Percentiles rank a stretch among this genome's conserved stretches.
Conservation (phyloP, 148 eudicot genomes). For the Heliamphora exappendiculata region DNA sequence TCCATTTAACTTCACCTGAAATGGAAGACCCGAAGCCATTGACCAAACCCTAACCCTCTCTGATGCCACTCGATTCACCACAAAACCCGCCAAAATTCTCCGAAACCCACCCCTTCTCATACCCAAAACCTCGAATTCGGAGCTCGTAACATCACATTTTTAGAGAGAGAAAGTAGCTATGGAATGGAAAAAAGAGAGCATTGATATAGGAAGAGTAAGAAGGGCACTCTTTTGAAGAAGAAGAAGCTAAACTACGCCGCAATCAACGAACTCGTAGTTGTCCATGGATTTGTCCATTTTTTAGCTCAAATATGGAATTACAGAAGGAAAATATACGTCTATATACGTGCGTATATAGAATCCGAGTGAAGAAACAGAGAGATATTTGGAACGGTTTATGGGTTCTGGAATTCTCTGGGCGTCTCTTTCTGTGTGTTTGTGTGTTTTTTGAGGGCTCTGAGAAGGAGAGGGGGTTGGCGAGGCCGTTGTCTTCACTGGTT, state of each 20-base stretch:
- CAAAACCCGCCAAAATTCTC: conserved; percentile 1
- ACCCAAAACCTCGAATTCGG: conserved; percentile 5
- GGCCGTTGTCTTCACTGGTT: background rate
- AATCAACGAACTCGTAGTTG: conserved; percentile 46
- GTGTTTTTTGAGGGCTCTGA: conserved; percentile 2
- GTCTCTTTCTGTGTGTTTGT: background rate
- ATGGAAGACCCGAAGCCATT: conserved; percentile 66
- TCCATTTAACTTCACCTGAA: conserved; percentile 47
- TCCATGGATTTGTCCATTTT: conserved; percentile 33
- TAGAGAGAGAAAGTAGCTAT: conserved; percentile 1
- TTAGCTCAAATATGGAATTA: background rate
- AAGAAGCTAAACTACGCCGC: conserved; percentile 48
- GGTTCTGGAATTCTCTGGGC: background rate
- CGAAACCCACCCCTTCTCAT: background rate
- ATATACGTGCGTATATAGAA: background rate
- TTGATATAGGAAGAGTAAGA: background rate
- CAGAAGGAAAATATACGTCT: background rate
- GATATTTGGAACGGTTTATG: background rate
- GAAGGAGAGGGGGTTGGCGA: conserved; percentile 4
- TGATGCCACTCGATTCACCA: conserved; percentile 6
- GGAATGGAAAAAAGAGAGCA: background rate
- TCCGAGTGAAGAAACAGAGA: background rate
- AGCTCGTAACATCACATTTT: conserved; percentile 32
- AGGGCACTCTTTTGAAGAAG: background rate
- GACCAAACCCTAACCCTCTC: conserved; percentile 25